Percentiles rank a stretch among this genome's conserved stretches.
Evolutionary conservation across 1,139 yeast genomes (phyloP).

Genomic region (Diutina sp.): DNA sequence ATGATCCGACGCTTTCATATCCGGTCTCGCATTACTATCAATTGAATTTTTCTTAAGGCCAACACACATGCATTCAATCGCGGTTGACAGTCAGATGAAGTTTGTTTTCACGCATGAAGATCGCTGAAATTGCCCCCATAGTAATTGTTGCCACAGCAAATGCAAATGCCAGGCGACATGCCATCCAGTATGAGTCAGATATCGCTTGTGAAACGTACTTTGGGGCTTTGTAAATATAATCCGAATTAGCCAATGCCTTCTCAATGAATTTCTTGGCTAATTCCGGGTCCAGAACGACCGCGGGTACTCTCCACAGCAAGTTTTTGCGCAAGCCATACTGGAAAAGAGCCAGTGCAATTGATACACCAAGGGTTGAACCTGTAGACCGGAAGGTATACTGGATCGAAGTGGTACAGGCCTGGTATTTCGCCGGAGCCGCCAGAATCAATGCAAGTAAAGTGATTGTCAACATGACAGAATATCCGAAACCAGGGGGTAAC

Average conservation of each 20-base stretch:
- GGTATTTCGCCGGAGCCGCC: conserved; percentile 44
- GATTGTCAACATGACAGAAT: conserved; percentile 50
- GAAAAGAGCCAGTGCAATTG: conserved; percentile 56
- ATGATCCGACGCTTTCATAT: too few species aligned
- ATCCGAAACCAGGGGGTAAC: conserved; percentile 43
- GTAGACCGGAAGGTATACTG: conserved; percentile 67
- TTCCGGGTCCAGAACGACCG: conserved; percentile 12
- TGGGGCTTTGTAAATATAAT: conserved; percentile 41
- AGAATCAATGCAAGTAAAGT: conserved; percentile 59
- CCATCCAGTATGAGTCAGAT: conserved; percentile 32
- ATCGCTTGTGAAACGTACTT: conserved; percentile 30
- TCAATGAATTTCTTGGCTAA: conserved; percentile 31
- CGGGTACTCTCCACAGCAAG: conserved; percentile 10
- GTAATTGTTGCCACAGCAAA: conserved; percentile 28
- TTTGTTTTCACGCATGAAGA: conserved; percentile 31
- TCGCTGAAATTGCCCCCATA: conserved; percentile 24
- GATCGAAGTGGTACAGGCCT: conserved; percentile 65
- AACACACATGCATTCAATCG: conserved; percentile 10
- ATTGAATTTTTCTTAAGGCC: background rate
- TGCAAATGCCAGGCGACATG: conserved; percentile 39
- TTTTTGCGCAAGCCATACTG: conserved; percentile 14
- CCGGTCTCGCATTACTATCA: too few species aligned
- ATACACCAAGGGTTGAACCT: conserved; percentile 63
- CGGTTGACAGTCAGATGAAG: conserved; percentile 26
- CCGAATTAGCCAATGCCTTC: conserved; percentile 42